A percentile compares a stretch with the other conserved stretches of the same genome.
phyloP scores from a whole-genome alignment of 139 green algal species.

The Astrephomene gubernaculifera region DNA sequence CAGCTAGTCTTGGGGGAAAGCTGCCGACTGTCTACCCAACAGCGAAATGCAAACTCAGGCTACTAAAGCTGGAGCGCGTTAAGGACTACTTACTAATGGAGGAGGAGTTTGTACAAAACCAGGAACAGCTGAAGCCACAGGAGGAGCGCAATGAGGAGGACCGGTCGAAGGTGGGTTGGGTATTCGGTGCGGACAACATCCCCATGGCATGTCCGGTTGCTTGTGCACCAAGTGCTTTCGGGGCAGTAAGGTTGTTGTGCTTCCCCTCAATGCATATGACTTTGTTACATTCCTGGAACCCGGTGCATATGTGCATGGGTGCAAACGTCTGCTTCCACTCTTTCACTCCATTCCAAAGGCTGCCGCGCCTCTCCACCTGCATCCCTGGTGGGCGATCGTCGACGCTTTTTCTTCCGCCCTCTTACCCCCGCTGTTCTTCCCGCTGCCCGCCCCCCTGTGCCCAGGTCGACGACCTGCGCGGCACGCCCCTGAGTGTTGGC shows the following conservation, averaged over 20 bases:
- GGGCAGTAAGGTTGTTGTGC: too few species aligned
- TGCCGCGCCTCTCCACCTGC: too few species aligned
- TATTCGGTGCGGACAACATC: not conserved
- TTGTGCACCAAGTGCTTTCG: too few species aligned
- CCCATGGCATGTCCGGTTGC: too few species aligned
- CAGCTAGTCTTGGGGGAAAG: constrained; percentile 76
- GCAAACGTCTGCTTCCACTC: too few species aligned
- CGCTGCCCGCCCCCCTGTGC: not conserved
- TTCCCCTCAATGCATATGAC: too few species aligned
- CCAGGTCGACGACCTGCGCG: constrained; percentile 96
- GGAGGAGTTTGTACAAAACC: constrained; percentile 98
- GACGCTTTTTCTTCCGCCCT: too few species aligned
- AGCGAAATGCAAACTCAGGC: constrained; percentile 95
- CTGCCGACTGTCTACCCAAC: constrained; percentile 93
- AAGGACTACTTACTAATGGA: constrained; percentile 99
- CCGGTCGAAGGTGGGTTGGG: constrained; percentile 74
- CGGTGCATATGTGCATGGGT: too few species aligned
- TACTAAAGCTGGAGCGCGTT: constrained; percentile 98
- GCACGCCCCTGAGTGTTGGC: constrained; percentile 94
- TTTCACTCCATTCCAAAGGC: too few species aligned
- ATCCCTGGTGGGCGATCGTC: too few species aligned
- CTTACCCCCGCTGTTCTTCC: not conserved
- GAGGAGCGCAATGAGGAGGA: constrained; percentile 97
- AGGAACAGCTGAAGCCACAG: constrained; percentile 92
- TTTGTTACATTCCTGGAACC: too few species aligned